Base-by-base conservation (phyloP, 2,329 filamentous ascomycete genomes). In the Pseudopithomyces maydicus region DNA sequence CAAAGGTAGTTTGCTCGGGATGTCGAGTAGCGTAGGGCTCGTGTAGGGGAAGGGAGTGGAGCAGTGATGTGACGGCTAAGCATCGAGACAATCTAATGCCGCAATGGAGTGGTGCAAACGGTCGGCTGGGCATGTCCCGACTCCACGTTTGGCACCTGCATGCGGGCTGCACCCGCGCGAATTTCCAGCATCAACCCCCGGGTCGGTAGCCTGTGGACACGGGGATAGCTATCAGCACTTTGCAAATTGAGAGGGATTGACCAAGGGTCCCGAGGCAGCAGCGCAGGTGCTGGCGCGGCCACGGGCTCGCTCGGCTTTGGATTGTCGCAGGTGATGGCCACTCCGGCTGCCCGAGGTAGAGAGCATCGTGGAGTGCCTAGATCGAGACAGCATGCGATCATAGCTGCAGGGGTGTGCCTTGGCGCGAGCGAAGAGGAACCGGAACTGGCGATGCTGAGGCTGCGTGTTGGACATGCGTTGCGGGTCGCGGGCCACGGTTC, bases 391-490 rank as follows among this genome's bases (percentile, higher is more conserved):
- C 51, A 32, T 53, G 43, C 42, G 35, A 62, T 62, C 55, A 58
- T 49, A 23, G 44, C 38, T 46, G 57, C 62, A 66, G 63, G 66
- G 63, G 44, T 59, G 36, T 55, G 52, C 55, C 54, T 59, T 60
- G 61, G 23, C 38, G 38, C 45, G 32, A 56, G 68, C 69, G 69
- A 68, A 58, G 64, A 67, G 60, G 61, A 66, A 69, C 63, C 68
- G 69, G 69, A 69, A 67, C 62, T 29, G 54, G 12, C 36, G 4
- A 17, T 22, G 20, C 22, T 33, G 44, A 17, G 33, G 2, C 19
- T 14, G 51, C 46, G 38, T 22, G 50, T 19, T 35, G 44, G 26
- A 35, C 44, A 10, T 33, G 6, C 26, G 33, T 15, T 39, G 47
- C n/a, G 12, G 19, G 50, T 20, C 51, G 42, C 26, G 8, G 26